Conservation (phyloP, 2,329 filamentous ascomycete species). For the Didymosphaeria variabile region DNA sequence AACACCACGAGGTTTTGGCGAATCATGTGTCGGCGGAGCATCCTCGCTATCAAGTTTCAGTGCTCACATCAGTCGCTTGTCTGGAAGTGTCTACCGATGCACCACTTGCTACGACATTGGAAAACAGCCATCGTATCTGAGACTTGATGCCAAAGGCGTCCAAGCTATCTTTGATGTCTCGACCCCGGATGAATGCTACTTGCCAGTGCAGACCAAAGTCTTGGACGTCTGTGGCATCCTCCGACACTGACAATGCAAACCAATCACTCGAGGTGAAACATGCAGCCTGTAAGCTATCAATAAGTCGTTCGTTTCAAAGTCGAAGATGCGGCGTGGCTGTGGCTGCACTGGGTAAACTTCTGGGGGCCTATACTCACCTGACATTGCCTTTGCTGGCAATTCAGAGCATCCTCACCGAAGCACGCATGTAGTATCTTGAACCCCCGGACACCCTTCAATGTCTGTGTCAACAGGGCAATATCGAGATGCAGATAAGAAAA, state of each 20-base stretch:
- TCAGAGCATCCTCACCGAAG: slow-evolving; percentile 3
- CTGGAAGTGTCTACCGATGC: not conserved
- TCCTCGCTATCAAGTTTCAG: not conserved
- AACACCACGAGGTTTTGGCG: not conserved
- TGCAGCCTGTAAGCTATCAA: slow-evolving; percentile 1
- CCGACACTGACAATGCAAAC: not conserved
- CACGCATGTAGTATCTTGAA: not conserved
- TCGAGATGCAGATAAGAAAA: slow-evolving; percentile 8
- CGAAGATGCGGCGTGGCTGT: slow-evolving; percentile 5
- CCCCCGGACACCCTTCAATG: slow-evolving; percentile 8
- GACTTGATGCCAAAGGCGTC: not conserved
- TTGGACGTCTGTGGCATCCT: not conserved
- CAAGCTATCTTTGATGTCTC: not conserved
- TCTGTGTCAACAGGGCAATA: not conserved
- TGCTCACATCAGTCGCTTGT: not conserved
- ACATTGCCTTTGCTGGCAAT: not conserved
- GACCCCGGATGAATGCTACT: not conserved
- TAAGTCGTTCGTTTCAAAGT: not conserved
- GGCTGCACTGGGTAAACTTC: not conserved
- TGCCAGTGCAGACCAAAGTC: not conserved
- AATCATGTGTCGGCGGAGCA: not conserved
- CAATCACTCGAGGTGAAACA: slow-evolving; percentile 9
- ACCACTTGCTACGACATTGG: not conserved
- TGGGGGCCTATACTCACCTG: not conserved
- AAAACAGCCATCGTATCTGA: not conserved